Base-by-base conservation (phyloP, 2,329 filamentous ascomycete genomes). In the Alternaria sp. region DNA sequence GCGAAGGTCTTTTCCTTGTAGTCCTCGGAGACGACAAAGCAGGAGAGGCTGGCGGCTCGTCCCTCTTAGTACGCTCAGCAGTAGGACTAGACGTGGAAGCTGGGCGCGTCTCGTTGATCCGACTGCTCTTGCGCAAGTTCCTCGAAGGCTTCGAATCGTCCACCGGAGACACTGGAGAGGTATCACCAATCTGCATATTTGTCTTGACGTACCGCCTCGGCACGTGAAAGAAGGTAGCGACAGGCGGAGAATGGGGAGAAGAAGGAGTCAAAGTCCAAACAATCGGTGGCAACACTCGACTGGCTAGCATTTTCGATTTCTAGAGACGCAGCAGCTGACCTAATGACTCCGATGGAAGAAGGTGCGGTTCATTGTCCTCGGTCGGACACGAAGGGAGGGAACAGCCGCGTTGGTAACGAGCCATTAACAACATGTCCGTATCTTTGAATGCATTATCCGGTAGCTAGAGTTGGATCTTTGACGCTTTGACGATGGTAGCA, bases 361-460 rank as follows among this genome's bases (percentile, higher is more conserved):
- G 60, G 62, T 60, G 26, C 61, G 66, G 60, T 77, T 79, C 75
- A 78, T 80, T 79, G 74, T 78, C 71, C 50, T 41, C 71, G 55
- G 55, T 74, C 28, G 68, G 65, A 74, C 61, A 71, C 68, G 66
- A 72, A 72, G 66, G 71, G 61, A 71, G 51, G 45, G n/a, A 41
- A 41, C n/a, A 43, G 69, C 64, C 64, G 63, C 63, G 66, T 71
- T 62, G 66, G 69, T 18, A 41, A 74, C 59, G 68, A 71, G 60
- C 64, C 55, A 66, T 61, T 41, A 41, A 64, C 57, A 67, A 67
- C 61, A 67, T 68, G 15, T 62, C 61, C 64, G 62, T 53, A 72
- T 71, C 76, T 79, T 79, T 79, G 74, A 77, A 68, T 62, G 60
- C 73, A 74, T 75, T 73, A 75, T 78, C 72, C 66, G 65, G 61